Conservation (phyloP, 108 stramenopile genomes). For the Phaeodactylum tricornutum region DNA sequence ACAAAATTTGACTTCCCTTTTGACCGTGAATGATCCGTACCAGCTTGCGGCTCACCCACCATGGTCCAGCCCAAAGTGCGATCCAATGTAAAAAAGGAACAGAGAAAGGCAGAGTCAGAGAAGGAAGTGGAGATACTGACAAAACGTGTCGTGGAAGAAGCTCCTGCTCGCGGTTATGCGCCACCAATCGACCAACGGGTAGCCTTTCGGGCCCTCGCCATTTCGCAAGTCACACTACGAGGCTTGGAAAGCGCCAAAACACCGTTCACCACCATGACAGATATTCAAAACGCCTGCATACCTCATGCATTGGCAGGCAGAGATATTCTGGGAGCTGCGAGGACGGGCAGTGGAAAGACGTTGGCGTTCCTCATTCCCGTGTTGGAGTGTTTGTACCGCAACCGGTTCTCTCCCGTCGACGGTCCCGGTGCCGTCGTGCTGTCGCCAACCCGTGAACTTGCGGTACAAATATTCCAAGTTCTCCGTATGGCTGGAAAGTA, state of each 20-base stretch:
- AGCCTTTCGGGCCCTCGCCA: constrained; percentile 64
- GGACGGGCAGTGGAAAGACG: constrained; percentile 91
- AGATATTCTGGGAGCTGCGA: constrained; percentile 91
- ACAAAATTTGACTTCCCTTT: no score
- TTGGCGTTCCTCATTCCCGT: constrained; percentile 85
- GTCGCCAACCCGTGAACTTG: constrained; percentile 98
- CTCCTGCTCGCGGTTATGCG: constrained; percentile 56
- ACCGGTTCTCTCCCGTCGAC: constrained; percentile 65
- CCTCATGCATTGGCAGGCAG: constrained; percentile 88
- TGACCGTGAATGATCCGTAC: no score
- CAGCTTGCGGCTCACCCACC: no score
- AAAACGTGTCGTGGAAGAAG: constrained; percentile 45
- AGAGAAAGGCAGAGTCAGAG: no score
- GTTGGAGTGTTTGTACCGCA: constrained; percentile 76
- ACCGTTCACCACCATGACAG: constrained; percentile 82
- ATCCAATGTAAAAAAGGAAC: no score
- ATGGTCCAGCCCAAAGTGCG: no score
- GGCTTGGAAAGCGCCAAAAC: constrained; percentile 56
- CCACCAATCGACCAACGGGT: constrained; percentile 60
- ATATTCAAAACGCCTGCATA: constrained; percentile 87
- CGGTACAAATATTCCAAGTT: constrained; percentile 97
- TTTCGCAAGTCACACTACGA: constrained; percentile 51
- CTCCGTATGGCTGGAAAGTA: constrained; percentile 73
- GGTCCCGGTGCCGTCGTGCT: constrained; percentile 93
- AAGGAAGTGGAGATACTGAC: constrained; percentile 35